phyloP scores from a whole-genome alignment of 2,329 filamentous ascomycete species.

The Acephala macrosclerotiorum region DNA sequence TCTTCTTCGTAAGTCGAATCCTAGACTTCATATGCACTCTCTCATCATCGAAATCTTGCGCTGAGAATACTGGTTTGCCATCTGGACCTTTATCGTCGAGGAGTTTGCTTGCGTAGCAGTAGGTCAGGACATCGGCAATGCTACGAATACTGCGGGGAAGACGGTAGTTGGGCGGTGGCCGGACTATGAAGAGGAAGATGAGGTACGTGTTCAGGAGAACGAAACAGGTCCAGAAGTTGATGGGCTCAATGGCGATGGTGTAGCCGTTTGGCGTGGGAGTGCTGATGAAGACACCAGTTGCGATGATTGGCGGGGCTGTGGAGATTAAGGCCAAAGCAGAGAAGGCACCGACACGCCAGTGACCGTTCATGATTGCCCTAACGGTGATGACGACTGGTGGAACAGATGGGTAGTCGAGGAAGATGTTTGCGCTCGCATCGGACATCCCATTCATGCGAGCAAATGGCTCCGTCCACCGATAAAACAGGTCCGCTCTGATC shows the following conservation, averaged over 20 bases:
- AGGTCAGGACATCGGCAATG: not conserved
- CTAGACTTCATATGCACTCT: conserved; percentile 3
- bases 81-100: not conserved
- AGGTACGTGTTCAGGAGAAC: not conserved
- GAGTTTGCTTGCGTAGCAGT: not conserved
- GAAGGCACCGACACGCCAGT: not conserved
- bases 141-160: not conserved
- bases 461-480: conserved; percentile 1
- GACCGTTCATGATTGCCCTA: not conserved
- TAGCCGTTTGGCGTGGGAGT: not conserved
- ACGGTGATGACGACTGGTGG: not conserved
- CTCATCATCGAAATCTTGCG: not conserved
- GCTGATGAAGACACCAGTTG: conserved; percentile 5
- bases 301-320: not conserved
- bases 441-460: not conserved
- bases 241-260: not conserved
- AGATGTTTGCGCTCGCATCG: not conserved
- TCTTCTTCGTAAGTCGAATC: conserved; percentile 1
- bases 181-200: not conserved
- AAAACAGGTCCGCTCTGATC: not conserved
- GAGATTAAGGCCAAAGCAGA: conserved; percentile 1
- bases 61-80: not conserved
- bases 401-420: not conserved
- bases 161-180: not conserved
- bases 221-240: conserved; percentile 4